These are phyloP conservation scores for Trypanosoma theileri DNA, from an alignment of 208 protist genomes.

Conservation along the genomic window DNA sequence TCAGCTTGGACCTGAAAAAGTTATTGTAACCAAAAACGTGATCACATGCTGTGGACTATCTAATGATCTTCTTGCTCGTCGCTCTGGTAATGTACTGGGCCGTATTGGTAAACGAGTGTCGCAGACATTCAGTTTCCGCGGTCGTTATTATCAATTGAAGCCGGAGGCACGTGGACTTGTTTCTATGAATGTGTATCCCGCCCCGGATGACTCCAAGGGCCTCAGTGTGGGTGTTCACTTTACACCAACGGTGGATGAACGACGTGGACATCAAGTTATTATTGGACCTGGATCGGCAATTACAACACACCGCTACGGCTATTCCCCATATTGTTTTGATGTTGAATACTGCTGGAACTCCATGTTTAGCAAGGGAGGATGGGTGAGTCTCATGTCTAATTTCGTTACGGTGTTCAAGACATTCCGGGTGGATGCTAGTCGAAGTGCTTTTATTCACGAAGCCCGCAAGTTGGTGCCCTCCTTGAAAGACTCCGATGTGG, in stretches of 20 bases:
- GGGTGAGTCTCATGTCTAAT: slow-evolving; percentile 65
- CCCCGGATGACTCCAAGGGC: slow-evolving; percentile 53
- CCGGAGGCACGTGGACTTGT: slow-evolving; percentile 63
- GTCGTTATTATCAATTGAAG: slow-evolving; percentile 75
- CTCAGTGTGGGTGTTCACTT: slow-evolving; percentile 85
- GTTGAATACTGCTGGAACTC: slow-evolving; percentile 71
- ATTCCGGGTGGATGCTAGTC: slow-evolving; percentile 68
- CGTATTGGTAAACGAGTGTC: slow-evolving; percentile 55
- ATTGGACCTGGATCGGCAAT: slow-evolving; percentile 79
- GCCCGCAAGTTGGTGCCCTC: slow-evolving; percentile 76
- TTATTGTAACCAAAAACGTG: slow-evolving; percentile 60
- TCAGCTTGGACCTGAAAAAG: slow-evolving; percentile 73
- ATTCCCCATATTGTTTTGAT: slow-evolving; percentile 77
- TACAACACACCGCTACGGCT: slow-evolving; percentile 77
- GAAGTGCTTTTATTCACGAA: slow-evolving; percentile 56
- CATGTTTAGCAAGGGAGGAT: slow-evolving; percentile 69
- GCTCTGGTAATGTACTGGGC: slow-evolving; percentile 47
- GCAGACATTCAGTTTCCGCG: slow-evolving; percentile 81
- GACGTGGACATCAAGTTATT: slow-evolving; percentile 75
- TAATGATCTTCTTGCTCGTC: slow-evolving; percentile 66
- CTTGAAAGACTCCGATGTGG: slow-evolving; percentile 58
- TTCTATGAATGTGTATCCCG: slow-evolving; percentile 76
- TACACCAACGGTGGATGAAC: slow-evolving; percentile 77
- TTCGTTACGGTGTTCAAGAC: slow-evolving; percentile 50
- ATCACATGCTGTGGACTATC: slow-evolving; percentile 88